Evolutionary conservation across 768 basidiomycete genomes (phyloP).

Genomic region (Mycena alexandri): DNA sequence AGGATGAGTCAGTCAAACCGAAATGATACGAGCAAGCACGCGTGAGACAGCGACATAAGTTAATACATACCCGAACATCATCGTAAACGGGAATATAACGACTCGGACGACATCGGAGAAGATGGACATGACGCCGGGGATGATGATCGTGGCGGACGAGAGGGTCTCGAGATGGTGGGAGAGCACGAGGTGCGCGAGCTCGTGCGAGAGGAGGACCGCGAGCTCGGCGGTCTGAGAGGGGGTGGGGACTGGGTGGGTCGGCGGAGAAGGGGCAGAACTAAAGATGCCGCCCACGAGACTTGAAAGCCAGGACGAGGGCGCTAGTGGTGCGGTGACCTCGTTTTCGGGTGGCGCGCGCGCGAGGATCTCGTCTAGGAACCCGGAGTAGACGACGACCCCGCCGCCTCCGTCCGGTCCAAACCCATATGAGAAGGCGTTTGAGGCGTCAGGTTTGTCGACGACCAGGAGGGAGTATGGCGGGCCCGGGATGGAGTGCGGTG

Average conservation of each 20-base stretch:
- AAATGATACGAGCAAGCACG: neutral
- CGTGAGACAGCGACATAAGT: too few relatives aligned
- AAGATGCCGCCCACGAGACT: conserved; percentile 63
- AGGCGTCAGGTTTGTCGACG: conserved; percentile 85
- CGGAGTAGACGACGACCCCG: conserved; percentile 94
- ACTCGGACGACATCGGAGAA: conserved; percentile 81
- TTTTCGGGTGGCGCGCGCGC: conserved; percentile 54
- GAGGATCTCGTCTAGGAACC: conserved; percentile 91
- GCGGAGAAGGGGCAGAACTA: conserved; percentile 44
- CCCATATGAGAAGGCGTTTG: conserved; percentile 96
- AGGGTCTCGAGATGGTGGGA: conserved; percentile 93
- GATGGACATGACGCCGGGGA: conserved; percentile 85
- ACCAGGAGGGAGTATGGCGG: conserved; percentile 92
- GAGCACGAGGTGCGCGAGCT: conserved; percentile 91
- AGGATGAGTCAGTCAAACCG: neutral
- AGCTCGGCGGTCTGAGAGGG: conserved; percentile 88
- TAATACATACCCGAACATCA: conserved; percentile 83
- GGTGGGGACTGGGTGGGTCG: conserved; percentile 69
- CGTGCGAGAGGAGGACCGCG: conserved; percentile 93
- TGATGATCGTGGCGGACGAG: conserved; percentile 84
- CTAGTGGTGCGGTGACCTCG: conserved; percentile 33
- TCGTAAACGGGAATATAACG: conserved; percentile 88
- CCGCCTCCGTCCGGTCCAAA: conserved; percentile 93
- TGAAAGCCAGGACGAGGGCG: conserved; percentile 57
- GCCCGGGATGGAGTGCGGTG: conserved; percentile 74